Evolutionary conservation across 75 land plant species (phyloP).

Genomic region (Cunninghamia lanceolata): DNA sequence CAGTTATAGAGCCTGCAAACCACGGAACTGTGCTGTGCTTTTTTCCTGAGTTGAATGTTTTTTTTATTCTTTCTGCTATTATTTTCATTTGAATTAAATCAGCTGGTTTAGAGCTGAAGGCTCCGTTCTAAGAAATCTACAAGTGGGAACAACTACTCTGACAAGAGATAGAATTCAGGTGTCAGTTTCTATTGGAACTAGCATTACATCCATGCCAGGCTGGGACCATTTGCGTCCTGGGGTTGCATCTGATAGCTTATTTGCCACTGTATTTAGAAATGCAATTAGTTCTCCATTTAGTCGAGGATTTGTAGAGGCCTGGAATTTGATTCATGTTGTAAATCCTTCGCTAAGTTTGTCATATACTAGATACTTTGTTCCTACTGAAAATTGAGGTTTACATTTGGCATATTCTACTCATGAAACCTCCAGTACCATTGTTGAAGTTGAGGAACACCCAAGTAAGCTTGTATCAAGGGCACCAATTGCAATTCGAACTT

Average conservation of each 20-base stretch:
- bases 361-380: background rate
- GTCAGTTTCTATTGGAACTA: background rate
- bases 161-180: constrained; percentile 5
- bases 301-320: constrained; percentile 13
- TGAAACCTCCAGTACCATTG: constrained; percentile 15
- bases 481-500: constrained; percentile 62
- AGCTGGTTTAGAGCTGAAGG: too few relatives aligned
- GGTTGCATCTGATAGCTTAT: background rate
- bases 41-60: too few relatives aligned
- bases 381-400: constrained; percentile 8
- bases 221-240: constrained; percentile 15
- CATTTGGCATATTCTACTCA: constrained; percentile 15
- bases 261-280: constrained; percentile 26
- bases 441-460: constrained; percentile 22
- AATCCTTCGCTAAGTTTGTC: constrained; percentile 11
- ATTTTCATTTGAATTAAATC: too few relatives aligned
- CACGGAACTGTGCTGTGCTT: too few relatives aligned
- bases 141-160: constrained; percentile 13
- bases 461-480: constrained; percentile 34
- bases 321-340: constrained; percentile 5
- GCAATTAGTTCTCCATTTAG: constrained; percentile 21
- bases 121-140: too few relatives aligned
- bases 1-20: too few relatives aligned
- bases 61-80: too few relatives aligned
- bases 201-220: background rate